Evolutionary conservation across 495 filamentous ascomycete genomes (phyloP).

Genomic region (Cetradonia linearis): DNA sequence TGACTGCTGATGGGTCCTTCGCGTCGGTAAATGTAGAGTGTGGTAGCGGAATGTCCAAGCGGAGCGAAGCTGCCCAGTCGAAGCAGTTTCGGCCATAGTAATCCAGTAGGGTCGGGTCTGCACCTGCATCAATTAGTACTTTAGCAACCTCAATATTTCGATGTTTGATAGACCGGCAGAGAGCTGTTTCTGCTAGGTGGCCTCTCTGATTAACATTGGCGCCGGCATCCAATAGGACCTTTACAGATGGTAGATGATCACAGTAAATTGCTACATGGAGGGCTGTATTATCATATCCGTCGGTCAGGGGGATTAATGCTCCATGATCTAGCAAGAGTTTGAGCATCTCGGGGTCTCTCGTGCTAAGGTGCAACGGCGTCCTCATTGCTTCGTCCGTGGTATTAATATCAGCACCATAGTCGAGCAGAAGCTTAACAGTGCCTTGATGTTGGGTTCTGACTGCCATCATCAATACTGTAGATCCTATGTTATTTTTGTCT

Average conservation of each 20-base stretch:
- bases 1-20: neutral
- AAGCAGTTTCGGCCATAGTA: neutral
- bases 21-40: neutral
- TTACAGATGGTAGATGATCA: constrained; percentile 8
- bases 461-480: constrained; percentile 17
- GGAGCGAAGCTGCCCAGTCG: neutral
- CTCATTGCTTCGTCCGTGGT: neutral
- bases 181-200: constrained; percentile 5
- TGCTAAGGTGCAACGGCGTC: constrained; percentile 14
- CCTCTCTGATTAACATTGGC: constrained; percentile 10
- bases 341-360: neutral
- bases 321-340: neutral
- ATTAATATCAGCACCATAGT: constrained; percentile 17
- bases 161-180: neutral
- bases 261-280: neutral
- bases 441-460: constrained; percentile 3
- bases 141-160: neutral
- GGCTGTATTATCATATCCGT: neutral
- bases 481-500: neutral
- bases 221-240: constrained; percentile 14
- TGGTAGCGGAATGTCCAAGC: neutral
- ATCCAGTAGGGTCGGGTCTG: neutral
- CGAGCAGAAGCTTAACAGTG: constrained; percentile 18
- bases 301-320: neutral
- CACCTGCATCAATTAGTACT: neutral